phyloP scores from a whole-genome alignment of 225 moss, liverwort and hornwort genomes.

The Straminergon stramineum region DNA sequence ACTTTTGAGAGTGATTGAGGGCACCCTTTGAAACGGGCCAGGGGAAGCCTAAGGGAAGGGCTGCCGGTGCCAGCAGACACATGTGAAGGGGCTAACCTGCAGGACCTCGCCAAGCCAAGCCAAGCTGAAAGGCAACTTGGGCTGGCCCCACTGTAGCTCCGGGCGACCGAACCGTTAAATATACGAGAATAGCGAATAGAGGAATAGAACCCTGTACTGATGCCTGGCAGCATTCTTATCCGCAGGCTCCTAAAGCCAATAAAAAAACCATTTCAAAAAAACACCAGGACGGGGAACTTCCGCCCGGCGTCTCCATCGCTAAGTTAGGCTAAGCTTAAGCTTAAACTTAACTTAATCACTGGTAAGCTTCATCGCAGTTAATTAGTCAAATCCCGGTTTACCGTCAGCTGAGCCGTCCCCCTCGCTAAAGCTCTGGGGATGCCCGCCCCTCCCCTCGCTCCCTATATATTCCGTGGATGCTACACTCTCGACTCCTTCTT shows the following conservation, averaged over 20 bases:
- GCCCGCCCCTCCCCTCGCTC: neutral
- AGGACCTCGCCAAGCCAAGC: neutral
- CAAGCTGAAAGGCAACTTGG: neutral
- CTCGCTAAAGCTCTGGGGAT: neutral
- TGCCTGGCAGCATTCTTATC: constrained; percentile 30
- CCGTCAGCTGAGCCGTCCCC: neutral
- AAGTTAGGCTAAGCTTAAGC: neutral
- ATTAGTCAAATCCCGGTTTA: neutral
- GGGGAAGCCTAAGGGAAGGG: neutral
- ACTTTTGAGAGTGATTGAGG: neutral
- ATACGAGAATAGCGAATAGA: neutral
- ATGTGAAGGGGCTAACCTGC: neutral
- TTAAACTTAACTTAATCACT: neutral
- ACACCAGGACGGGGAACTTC: neutral
- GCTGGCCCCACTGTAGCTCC: neutral
- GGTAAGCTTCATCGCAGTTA: neutral
- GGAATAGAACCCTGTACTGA: neutral
- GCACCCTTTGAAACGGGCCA: neutral
- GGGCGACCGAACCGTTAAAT: constrained; percentile 14
- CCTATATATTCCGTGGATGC: neutral
- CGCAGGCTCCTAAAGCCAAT: neutral
- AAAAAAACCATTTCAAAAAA: neutral
- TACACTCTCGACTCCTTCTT: neutral
- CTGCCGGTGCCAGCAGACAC: neutral
- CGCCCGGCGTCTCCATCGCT: neutral